phyloP scores from a whole-genome alignment of 1,284 basidiomycete species.

The Apiotrichum laibachii region DNA sequence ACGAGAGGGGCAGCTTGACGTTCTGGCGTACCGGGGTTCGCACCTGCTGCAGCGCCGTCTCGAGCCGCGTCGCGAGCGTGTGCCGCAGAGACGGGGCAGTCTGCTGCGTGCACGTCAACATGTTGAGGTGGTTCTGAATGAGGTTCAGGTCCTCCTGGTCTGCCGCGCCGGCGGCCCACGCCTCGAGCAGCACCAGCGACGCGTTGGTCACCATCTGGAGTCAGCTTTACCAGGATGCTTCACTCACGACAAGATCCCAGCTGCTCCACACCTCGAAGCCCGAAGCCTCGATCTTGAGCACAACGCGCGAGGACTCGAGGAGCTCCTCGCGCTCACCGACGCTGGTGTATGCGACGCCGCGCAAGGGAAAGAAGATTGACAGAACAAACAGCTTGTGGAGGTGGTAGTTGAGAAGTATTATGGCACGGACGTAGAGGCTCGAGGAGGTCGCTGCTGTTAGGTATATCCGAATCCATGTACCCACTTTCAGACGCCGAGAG shows the following conservation, averaged over 20 bases:
- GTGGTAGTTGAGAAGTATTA: conserved; percentile 28
- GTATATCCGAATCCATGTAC: background rate
- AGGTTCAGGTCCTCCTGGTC: conserved; percentile 22
- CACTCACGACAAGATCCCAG: conserved; percentile 25
- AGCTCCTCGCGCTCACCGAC: conserved; percentile 16
- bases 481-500: conserved; percentile 13
- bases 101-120: conserved; percentile 22
- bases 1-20: background rate
- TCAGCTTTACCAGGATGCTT: background rate
- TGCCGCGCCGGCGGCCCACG: conserved; percentile 18
- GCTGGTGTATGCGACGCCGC: conserved; percentile 15
- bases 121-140: conserved; percentile 25
- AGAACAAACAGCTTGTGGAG: conserved; percentile 29
- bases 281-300: conserved; percentile 21
- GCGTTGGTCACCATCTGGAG: conserved; percentile 23
- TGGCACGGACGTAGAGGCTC: conserved; percentile 17
- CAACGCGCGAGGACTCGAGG: conserved; percentile 21
- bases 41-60: conserved; percentile 22
- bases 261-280: conserved; percentile 28
- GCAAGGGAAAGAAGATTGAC: conserved; percentile 23
- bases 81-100: conserved; percentile 21
- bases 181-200: conserved; percentile 21
- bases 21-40: conserved; percentile 16
- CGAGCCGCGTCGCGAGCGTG: conserved; percentile 19
- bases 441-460: conserved; percentile 7